Percentiles rank a stretch among this genome's conserved stretches.
These are phyloP conservation scores for Scheffersomyces lignosus DNA, from an alignment of 805 yeast species.

Conservation along the genomic window DNA sequence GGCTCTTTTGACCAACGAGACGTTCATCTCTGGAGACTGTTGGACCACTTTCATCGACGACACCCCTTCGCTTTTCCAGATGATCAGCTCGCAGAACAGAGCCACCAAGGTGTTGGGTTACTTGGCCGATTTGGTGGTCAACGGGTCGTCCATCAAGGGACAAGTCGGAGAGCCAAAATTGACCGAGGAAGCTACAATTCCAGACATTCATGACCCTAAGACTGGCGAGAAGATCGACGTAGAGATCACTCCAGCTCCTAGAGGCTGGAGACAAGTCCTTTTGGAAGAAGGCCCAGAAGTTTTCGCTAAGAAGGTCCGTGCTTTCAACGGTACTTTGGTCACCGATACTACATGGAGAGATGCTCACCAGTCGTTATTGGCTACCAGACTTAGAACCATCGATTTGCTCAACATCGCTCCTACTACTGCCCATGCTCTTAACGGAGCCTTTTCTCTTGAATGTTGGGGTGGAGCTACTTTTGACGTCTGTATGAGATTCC, in stretches of 20 bases:
- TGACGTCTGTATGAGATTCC: constrained; percentile 97
- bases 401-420: constrained; percentile 92
- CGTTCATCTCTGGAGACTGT: constrained; percentile 81
- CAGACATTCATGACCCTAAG: constrained; percentile 61
- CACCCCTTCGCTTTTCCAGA: constrained; percentile 92
- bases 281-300: constrained; percentile 83
- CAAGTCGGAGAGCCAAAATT: constrained; percentile 92
- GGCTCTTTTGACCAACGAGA: constrained; percentile 86
- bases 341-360: constrained; percentile 99
- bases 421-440: constrained; percentile 85
- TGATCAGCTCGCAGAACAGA: constrained; percentile 94
- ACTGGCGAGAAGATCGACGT: constrained; percentile 65
- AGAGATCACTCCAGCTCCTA: constrained; percentile 44
- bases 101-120: constrained; percentile 92
- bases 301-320: constrained; percentile 86
- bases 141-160: constrained; percentile 95
- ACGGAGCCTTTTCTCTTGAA: constrained; percentile 92
- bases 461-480: constrained; percentile 99
- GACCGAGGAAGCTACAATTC: constrained; percentile 70
- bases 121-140: constrained; percentile 90
- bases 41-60: constrained; percentile 99
- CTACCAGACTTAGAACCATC: constrained; percentile 94
- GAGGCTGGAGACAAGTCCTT: constrained; percentile 92
- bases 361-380: constrained; percentile 96
- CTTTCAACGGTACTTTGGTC: constrained; percentile 79